Evolutionary conservation across 2,329 filamentous ascomycete genomes (phyloP).

Genomic region (Sporothrix dimorphospora): DNA sequence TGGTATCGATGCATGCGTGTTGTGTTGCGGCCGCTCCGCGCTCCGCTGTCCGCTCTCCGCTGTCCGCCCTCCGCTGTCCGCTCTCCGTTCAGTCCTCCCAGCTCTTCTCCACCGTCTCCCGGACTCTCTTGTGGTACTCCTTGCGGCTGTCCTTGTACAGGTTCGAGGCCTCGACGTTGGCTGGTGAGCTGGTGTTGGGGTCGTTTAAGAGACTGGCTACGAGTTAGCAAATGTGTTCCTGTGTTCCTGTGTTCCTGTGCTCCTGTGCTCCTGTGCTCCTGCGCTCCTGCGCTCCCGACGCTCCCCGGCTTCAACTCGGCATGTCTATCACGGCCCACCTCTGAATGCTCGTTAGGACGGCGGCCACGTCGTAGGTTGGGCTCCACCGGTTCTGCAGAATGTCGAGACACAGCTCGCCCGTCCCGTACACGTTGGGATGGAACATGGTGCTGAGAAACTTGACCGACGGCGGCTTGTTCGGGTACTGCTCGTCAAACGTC

Average conservation of each 20-base stretch:
- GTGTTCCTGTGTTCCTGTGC: no score
- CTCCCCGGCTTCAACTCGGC: no score
- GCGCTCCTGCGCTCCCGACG: no score
- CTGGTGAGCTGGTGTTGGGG: slow-evolving; percentile 96
- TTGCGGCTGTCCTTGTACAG: slow-evolving; percentile 97
- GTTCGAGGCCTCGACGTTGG: slow-evolving; percentile 97
- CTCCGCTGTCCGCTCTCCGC: neutral
- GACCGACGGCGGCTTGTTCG: slow-evolving; percentile 95
- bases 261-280: slow-evolving; percentile 18
- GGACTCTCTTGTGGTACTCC: slow-evolving; percentile 92
- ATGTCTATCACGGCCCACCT: no score
- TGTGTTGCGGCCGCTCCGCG: slow-evolving; percentile 1
- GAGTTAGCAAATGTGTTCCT: neutral
- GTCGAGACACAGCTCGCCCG: slow-evolving; percentile 92
- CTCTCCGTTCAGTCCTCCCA: slow-evolving; percentile 77
- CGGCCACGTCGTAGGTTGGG: slow-evolving; percentile 96
- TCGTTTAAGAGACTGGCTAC: slow-evolving; percentile 87
- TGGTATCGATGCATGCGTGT: slow-evolving; percentile 23
- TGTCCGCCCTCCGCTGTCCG: neutral
- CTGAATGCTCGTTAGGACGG: slow-evolving; percentile 95
- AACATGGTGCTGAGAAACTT: slow-evolving; percentile 99
- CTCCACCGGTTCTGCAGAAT: slow-evolving; percentile 99
- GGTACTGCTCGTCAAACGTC: slow-evolving; percentile 99
- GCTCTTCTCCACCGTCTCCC: slow-evolving; percentile 98
- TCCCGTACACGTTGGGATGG: slow-evolving; percentile 97